A percentile compares a stretch with the other conserved stretches of the same genome.
These are phyloP conservation scores for Vicia sativa DNA, from an alignment of 306 rosid species.

Conservation along the genomic window DNA sequence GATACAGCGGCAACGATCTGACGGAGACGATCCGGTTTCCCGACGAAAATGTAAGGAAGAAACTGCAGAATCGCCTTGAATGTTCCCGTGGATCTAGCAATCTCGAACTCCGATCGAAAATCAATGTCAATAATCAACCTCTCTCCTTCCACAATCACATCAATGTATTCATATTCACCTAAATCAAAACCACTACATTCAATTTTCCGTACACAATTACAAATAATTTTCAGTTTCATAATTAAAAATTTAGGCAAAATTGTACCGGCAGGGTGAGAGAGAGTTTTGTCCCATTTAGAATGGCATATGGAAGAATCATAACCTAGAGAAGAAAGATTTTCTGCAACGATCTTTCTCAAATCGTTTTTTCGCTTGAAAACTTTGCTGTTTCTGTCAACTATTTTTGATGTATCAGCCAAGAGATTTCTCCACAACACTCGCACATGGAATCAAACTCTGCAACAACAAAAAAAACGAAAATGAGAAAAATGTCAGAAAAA, in stretches of 20 bases:
- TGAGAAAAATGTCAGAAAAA: not conserved
- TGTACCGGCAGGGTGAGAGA: conserved; percentile 79
- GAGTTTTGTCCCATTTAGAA: conserved; percentile 89
- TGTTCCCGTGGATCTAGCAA: conserved; percentile 85
- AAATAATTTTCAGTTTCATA: no score
- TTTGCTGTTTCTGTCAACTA: conserved; percentile 76
- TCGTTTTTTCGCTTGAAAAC: conserved; percentile 69
- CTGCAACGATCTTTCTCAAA: conserved; percentile 65
- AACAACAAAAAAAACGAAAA: not conserved
- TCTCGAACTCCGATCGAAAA: conserved; percentile 94
- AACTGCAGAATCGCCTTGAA: conserved; percentile 81
- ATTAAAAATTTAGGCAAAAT: not conserved
- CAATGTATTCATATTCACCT: conserved; percentile 95
- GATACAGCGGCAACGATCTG: conserved; percentile 75
- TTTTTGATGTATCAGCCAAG: conserved; percentile 82
- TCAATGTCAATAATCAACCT: conserved; percentile 81
- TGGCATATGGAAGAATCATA: conserved; percentile 80
- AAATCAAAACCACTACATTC: conserved; percentile 38
- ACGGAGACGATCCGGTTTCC: conserved; percentile 76
- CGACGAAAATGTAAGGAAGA: conserved; percentile 84
- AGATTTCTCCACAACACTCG: conserved; percentile 78
- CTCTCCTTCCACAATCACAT: conserved; percentile 75
- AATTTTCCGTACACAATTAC: not conserved
- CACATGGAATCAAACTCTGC: conserved; percentile 77
- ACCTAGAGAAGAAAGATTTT: conserved; percentile 69